A percentile compares a stretch with the other conserved stretches of the same genome.
Conservation (phyloP, 164 flowering plant species). For the Magnolia officinalis region DNA sequence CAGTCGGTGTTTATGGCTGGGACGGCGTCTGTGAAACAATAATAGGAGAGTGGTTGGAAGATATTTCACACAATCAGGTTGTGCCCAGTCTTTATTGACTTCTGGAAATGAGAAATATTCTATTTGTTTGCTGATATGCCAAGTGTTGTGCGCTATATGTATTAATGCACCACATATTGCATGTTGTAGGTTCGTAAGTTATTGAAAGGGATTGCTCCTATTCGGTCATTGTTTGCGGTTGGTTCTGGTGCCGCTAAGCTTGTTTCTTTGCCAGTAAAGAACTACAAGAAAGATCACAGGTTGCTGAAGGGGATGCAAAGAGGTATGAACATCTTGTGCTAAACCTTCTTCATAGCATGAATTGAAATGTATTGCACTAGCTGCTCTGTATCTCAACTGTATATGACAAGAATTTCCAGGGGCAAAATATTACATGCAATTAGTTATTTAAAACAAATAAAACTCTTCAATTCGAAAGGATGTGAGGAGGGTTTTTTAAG, state of each 20-base stretch:
- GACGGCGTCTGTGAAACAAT: constrained; percentile 69
- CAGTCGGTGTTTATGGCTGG: constrained; percentile 89
- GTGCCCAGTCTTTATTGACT: not conserved
- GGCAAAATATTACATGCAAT: too few relatives aligned
- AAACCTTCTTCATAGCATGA: not conserved
- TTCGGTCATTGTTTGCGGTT: constrained; percentile 78
- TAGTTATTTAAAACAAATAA: too few relatives aligned
- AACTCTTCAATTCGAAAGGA: too few relatives aligned
- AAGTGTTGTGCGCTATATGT: not conserved
- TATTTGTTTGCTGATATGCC: not conserved
- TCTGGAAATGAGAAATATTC: not conserved
- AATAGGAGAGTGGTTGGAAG: constrained; percentile 91
- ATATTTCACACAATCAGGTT: constrained; percentile 95
- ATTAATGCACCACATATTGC: constrained; percentile 2
- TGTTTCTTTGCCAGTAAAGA: constrained; percentile 76
- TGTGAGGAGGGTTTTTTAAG: too few relatives aligned
- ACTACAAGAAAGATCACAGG: constrained; percentile 74
- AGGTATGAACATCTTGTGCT: constrained; percentile 39
- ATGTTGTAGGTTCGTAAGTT: constrained; percentile 58
- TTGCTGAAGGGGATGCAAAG: constrained; percentile 91
- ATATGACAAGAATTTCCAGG: too few relatives aligned
- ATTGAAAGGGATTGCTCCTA: constrained; percentile 73
- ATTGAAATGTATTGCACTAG: too few relatives aligned
- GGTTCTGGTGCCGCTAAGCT: constrained; percentile 92
- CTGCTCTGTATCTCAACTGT: too few relatives aligned